phyloP scores from a whole-genome alignment of 805 yeast genomes.

The Candida sakaeoensis region DNA sequence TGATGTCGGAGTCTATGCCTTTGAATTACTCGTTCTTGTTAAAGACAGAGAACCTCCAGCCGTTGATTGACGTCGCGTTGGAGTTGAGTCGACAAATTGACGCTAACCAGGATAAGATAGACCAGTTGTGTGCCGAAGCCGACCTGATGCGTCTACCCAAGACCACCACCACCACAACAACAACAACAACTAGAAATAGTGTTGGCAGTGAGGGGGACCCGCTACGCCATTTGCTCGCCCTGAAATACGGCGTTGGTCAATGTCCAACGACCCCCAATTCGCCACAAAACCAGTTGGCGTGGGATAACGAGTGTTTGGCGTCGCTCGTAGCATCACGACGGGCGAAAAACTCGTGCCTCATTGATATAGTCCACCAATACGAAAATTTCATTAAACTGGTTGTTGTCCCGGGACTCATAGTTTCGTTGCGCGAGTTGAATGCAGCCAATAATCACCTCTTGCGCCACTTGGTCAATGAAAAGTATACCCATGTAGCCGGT shows the following conservation, averaged over 20 bases:
- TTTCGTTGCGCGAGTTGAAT: no score
- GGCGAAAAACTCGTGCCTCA: no score
- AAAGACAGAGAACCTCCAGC: constrained; percentile 30
- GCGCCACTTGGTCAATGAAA: not conserved
- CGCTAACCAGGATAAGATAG: constrained; percentile 23
- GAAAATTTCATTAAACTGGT: not conserved
- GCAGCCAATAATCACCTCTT: not conserved
- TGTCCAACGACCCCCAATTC: no score
- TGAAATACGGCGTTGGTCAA: not conserved
- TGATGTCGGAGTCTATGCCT: not conserved
- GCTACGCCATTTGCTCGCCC: not conserved
- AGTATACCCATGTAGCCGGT: not conserved
- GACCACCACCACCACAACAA: not conserved
- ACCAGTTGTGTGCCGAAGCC: constrained; percentile 17
- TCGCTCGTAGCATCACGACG: no score
- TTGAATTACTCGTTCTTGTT: constrained; percentile 2
- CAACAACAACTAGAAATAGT: not conserved
- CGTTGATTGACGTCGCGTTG: constrained; percentile 21
- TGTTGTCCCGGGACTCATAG: not conserved
- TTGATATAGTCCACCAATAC: not conserved
- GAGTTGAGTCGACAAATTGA: constrained; percentile 19
- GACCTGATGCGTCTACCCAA: constrained; percentile 21
- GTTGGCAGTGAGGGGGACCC: not conserved
- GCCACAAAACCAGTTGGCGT: no score
- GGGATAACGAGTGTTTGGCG: no score